Conservation (phyloP, 2,329 filamentous ascomycete species). For the Colletotrichum spaethianum region DNA sequence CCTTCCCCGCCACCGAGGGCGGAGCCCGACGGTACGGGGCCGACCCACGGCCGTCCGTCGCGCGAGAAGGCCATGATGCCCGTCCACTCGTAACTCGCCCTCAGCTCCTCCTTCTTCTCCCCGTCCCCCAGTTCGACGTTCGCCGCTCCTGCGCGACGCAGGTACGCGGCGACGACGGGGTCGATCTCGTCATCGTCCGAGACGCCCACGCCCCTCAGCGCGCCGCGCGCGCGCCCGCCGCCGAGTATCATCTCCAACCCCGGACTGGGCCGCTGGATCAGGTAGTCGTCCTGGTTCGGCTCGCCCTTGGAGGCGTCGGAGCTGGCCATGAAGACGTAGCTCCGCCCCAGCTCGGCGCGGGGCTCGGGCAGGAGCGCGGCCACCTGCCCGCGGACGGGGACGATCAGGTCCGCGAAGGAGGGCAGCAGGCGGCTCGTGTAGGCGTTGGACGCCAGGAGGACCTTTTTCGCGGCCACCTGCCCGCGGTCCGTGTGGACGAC, state of each 20-base stretch:
- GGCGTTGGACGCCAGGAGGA: constrained; percentile 86
- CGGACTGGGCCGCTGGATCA: constrained; percentile 76
- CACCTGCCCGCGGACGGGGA: constrained; percentile 84
- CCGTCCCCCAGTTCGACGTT: constrained; percentile 57
- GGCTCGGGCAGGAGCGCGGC: constrained; percentile 69
- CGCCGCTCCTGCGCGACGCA: constrained; percentile 62
- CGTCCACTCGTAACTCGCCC: constrained; percentile 77
- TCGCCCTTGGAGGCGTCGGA: constrained; percentile 38
- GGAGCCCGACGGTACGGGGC: constrained; percentile 67
- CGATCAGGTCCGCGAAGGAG: constrained; percentile 77
- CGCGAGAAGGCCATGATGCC: constrained; percentile 84
- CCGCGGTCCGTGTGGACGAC: constrained; percentile 78
- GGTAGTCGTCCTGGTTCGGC: constrained; percentile 76
- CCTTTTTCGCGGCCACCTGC: constrained; percentile 70
- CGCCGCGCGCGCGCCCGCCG: constrained; percentile 74
- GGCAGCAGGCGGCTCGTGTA: constrained; percentile 86
- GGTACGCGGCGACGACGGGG: constrained; percentile 66
- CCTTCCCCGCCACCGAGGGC: constrained; percentile 65
- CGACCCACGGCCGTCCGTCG: constrained; percentile 80
- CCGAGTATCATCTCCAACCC: constrained; percentile 77
- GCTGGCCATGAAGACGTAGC: constrained; percentile 73
- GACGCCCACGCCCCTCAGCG: constrained; percentile 67
- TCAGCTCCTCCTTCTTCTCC: constrained; percentile 60
- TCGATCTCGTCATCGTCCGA: constrained; percentile 74
- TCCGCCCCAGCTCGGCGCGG: constrained; percentile 62